These are phyloP conservation scores for Pythium guiyangense DNA, from an alignment of 352 stramenopile genomes.

Conservation along the genomic window DNA sequence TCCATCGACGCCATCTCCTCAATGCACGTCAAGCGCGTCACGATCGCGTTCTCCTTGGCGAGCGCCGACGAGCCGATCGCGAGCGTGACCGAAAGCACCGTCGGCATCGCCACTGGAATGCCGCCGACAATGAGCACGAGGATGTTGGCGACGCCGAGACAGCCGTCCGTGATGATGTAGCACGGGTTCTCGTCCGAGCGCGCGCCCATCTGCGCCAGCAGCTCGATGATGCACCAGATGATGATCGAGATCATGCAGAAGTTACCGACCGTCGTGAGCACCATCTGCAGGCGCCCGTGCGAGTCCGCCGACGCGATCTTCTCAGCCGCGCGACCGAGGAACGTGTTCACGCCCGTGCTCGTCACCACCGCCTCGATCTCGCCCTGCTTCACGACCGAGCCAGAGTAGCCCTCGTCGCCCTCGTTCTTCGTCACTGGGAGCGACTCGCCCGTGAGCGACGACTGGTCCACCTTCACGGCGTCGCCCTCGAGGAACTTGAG, in stretches of 20 bases:
- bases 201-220: constrained; percentile 80
- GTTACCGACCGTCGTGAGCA: constrained; percentile 92
- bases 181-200: constrained; percentile 73
- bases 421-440: constrained; percentile 88
- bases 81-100: constrained; percentile 89
- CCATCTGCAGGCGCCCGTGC: constrained; percentile 85
- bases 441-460: constrained; percentile 92
- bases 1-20: constrained; percentile 91
- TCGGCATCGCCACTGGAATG: constrained; percentile 93
- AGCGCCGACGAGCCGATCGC: constrained; percentile 89
- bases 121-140: constrained; percentile 89
- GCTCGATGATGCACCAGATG: constrained; percentile 83
- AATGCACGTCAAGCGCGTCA: constrained; percentile 90
- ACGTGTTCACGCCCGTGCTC: constrained; percentile 86
- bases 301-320: constrained; percentile 75
- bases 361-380: constrained; percentile 91
- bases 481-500: constrained; percentile 82
- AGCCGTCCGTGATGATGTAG: constrained; percentile 75
- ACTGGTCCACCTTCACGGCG: constrained; percentile 86
- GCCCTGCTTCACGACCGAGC: constrained; percentile 83
- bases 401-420: constrained; percentile 76
- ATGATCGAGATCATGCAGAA: constrained; percentile 87
- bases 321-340: constrained; percentile 86
- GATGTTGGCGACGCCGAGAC: constrained; percentile 65
- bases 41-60: constrained; percentile 89